These are phyloP conservation scores for Amanita muscaria DNA, from an alignment of 768 basidiomycete genomes.

Conservation along the genomic window DNA sequence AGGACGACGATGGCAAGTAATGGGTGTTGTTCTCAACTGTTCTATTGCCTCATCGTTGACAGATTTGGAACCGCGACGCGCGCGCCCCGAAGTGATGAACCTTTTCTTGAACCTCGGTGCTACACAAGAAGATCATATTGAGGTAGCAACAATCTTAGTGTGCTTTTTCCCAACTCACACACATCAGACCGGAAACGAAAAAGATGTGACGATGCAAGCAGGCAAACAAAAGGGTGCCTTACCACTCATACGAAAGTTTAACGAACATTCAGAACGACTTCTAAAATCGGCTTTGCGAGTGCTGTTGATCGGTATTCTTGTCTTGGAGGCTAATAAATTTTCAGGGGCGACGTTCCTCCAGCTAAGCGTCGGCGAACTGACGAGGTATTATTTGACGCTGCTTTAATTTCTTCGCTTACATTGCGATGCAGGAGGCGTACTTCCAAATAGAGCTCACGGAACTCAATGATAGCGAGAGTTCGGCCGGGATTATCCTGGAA, in stretches of 20 bases:
- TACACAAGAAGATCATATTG: slow-evolving; percentile 84
- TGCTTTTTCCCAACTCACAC: slow-evolving; percentile 2
- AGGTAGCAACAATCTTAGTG: slow-evolving; percentile 37
- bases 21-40: too few relatives aligned
- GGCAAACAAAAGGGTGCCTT: slow-evolving; percentile 82
- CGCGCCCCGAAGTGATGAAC: slow-evolving; percentile 58
- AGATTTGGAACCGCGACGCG: slow-evolving; percentile 75
- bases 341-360: slow-evolving; percentile 50
- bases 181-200: slow-evolving; percentile 77
- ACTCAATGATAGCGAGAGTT: slow-evolving; percentile 58
- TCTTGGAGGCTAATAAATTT: too few relatives aligned
- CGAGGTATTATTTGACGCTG: slow-evolving; percentile 26
- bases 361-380: slow-evolving; percentile 51
- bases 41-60: too few relatives aligned
- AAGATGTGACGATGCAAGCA: slow-evolving; percentile 92
- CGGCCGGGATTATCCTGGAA: slow-evolving; percentile 68
- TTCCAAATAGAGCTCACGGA: slow-evolving; percentile 78
- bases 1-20: slow-evolving; percentile 81
- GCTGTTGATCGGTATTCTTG: neutral
- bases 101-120: slow-evolving; percentile 81
- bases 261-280: slow-evolving; percentile 90
- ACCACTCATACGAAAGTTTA: slow-evolving; percentile 93
- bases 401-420: slow-evolving; percentile 2
- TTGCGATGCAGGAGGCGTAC: slow-evolving; percentile 26
- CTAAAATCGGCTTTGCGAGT: slow-evolving; percentile 69